Base-by-base conservation (phyloP, 2,329 filamentous ascomycete genomes). In the Stromatinia cepivora region DNA sequence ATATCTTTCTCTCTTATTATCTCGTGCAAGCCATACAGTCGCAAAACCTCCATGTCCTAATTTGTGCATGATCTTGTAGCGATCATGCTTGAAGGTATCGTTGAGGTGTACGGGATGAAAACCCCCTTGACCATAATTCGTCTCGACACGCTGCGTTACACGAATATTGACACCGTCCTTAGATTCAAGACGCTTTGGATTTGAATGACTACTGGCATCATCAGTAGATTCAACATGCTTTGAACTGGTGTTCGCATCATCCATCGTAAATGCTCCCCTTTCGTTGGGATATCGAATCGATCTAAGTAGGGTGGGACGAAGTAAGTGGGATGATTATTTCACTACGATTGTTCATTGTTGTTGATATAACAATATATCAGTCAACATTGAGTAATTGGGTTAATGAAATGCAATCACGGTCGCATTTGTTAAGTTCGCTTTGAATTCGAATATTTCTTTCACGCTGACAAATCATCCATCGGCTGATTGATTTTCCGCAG, bases 11-110 rank as follows among this genome's bases (percentile, higher is more conserved):
- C 70, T 67, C 10, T 66, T 31, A 4, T 22, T 66, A 52, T 81
- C 78, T 4, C 75, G 73, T 11, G 80, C 81, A 39, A 84, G 79
- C 83, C 81, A 85, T 52, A 84, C 80, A 3, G 81, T 85, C 3
- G 82, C 80, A 71, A 76, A 83, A 0, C 79, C 79, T 42, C 83
- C 82, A 62, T 79, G 80, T 11, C 82, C 82, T 46, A 84, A 72
- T 73, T 84, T 84, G 69, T 82, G 79, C 42, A 82, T 72, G 45
- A 84, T 74, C 45, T 76, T 76, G 69, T 84, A 85, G 46, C 80
- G 79, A 28, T 76, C 79, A 69, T 80, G 62, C n/a, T 81, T 74
- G 71, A 84, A 82, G 1, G 72, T 67, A 66, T 84, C 82, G 34
- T 80, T 80, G 5, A 85, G 74, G 15, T 74, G 74, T 20, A 83